Evolutionary conservation across 2,329 filamentous ascomycete species (phyloP).

Genomic region (Aspergillus nomiae): DNA sequence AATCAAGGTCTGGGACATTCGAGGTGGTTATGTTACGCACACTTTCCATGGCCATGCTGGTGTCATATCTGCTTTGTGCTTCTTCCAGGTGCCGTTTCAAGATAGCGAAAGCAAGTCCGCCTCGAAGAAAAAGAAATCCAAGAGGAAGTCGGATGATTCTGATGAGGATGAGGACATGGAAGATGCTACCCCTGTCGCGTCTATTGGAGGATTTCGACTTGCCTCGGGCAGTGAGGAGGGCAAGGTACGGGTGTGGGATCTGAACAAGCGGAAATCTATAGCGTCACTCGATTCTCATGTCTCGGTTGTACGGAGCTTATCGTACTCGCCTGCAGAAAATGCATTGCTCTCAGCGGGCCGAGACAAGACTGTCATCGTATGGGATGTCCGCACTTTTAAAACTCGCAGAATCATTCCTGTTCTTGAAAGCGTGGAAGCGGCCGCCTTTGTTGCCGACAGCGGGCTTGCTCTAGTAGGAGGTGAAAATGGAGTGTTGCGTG

Average conservation of each 20-base stretch:
- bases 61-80: slow-evolving; percentile 84
- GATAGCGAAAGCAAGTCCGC: slow-evolving; percentile 43
- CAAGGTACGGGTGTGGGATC: slow-evolving; percentile 86
- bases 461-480: slow-evolving; percentile 80
- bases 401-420: slow-evolving; percentile 77
- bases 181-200: slow-evolving; percentile 41
- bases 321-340: slow-evolving; percentile 75
- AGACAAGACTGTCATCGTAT: slow-evolving; percentile 92
- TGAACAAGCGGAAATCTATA: slow-evolving; percentile 77
- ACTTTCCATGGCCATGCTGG: slow-evolving; percentile 93
- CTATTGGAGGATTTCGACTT: slow-evolving; percentile 68
- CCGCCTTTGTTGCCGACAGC: slow-evolving; percentile 74
- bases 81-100: slow-evolving; percentile 72
- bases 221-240: slow-evolving; percentile 94
- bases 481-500: slow-evolving; percentile 75
- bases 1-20: slow-evolving; percentile 96
- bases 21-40: slow-evolving; percentile 86
- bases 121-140: slow-evolving; percentile 49
- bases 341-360: slow-evolving; percentile 79
- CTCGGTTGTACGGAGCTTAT: slow-evolving; percentile 85
- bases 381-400: slow-evolving; percentile 87
- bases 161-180: slow-evolving; percentile 48
- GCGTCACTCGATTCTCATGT: slow-evolving; percentile 88
- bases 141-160: slow-evolving; percentile 27
- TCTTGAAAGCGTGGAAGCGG: slow-evolving; percentile 80